phyloP scores from a whole-genome alignment of 352 stramenopile species.

The Pythium chondricola region DNA sequence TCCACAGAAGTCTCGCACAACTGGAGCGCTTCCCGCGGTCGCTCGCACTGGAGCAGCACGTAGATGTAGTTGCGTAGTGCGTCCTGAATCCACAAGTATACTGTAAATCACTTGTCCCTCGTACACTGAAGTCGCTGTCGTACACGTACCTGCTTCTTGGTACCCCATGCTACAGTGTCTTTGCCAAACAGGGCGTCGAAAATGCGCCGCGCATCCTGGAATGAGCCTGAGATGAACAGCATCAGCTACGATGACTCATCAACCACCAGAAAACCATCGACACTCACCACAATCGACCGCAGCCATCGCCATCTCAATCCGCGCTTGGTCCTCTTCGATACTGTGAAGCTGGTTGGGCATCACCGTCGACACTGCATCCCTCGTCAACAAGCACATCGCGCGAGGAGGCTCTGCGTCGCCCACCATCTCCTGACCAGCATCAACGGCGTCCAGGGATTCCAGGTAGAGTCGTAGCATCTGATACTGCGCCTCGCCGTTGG shows the following conservation, averaged over 20 bases:
- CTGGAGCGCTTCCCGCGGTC: conserved; percentile 38
- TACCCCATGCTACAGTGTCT: too few species aligned
- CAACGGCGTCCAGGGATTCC: too few species aligned
- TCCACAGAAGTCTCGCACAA: conserved; percentile 22
- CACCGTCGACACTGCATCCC: too few species aligned
- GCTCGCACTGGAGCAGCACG: conserved; percentile 54
- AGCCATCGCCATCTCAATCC: conserved; percentile 11
- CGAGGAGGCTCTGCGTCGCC: too few species aligned
- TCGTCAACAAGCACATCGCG: too few species aligned
- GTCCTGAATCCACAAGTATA: conserved; percentile 7
- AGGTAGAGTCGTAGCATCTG: conserved; percentile 52
- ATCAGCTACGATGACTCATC: background rate
- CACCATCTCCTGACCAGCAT: too few species aligned
- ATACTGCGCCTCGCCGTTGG: conserved; percentile 37
- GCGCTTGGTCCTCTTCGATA: too few species aligned
- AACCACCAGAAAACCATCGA: background rate
- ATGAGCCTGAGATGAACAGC: conserved; percentile 5
- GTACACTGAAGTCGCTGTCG: too few species aligned
- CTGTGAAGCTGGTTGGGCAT: too few species aligned
- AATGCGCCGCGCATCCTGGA: conserved; percentile 9
- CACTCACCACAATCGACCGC: conserved; percentile 10
- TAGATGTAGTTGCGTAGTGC: conserved; percentile 35
- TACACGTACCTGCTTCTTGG: too few species aligned
- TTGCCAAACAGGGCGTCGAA: too few species aligned
- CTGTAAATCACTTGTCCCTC: too few species aligned